Conservation (phyloP, 257 asterid species). For the Nicotiana benthamiana region DNA sequence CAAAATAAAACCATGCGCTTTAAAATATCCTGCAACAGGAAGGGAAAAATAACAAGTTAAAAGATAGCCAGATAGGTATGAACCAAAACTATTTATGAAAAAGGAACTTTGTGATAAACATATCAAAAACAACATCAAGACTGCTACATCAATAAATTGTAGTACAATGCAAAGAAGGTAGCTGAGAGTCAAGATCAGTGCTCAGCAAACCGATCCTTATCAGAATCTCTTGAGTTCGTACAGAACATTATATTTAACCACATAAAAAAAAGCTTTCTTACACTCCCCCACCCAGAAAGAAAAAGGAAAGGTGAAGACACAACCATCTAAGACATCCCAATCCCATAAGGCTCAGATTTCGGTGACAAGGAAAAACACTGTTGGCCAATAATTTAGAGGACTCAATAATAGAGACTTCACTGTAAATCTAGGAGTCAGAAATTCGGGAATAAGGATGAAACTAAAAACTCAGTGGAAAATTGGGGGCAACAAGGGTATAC, state of each 20-base stretch:
- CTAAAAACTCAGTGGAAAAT: constrained; percentile 1
- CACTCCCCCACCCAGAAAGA: neutral
- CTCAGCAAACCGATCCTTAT: neutral
- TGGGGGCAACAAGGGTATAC: constrained; percentile 27
- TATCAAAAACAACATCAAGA: neutral
- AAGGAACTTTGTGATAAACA: neutral
- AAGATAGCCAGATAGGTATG: neutral
- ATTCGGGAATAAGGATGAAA: neutral
- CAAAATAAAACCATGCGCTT: constrained; percentile 91
- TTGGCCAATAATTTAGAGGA: neutral
- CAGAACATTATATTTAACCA: neutral
- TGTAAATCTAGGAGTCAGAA: neutral
- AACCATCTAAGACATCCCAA: neutral
- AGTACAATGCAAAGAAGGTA: neutral
- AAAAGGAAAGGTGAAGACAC: neutral
- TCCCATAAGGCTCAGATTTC: neutral
- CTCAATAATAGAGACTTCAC: neutral
- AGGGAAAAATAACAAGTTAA: constrained; percentile 10
- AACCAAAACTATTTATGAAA: neutral
- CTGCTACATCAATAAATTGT: neutral
- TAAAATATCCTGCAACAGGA: constrained; percentile 68
- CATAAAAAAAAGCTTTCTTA: neutral
- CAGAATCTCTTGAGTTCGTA: neutral
- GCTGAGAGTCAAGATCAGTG: neutral
- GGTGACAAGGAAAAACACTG: neutral